Conservation (phyloP, 1,139 yeast genomes). For the Scheffersomyces lignicola region DNA sequence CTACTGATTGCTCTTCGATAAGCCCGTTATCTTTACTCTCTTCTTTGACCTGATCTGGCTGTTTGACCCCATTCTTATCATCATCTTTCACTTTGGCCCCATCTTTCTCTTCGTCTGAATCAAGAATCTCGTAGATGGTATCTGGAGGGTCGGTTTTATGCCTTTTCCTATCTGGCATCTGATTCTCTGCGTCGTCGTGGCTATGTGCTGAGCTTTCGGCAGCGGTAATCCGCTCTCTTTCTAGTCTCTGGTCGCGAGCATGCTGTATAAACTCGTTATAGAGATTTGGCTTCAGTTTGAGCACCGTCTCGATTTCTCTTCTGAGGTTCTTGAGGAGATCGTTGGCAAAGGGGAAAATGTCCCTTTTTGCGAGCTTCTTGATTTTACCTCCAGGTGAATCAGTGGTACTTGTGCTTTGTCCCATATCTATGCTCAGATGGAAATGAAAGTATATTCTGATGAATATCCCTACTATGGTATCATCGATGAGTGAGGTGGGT, state of each 20-base stretch:
- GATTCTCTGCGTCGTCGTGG: not conserved
- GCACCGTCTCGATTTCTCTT: slow-evolving; percentile 30
- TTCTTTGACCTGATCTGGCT: no score
- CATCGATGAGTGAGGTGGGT: slow-evolving; percentile 77
- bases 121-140: slow-evolving; percentile 2
- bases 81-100: no score
- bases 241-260: not conserved
- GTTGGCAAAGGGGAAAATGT: slow-evolving; percentile 42
- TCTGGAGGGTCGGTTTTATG: not conserved
- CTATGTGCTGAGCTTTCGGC: slow-evolving; percentile 1
- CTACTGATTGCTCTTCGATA: no score
- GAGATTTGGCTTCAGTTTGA: slow-evolving; percentile 31
- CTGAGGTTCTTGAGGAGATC: slow-evolving; percentile 33
- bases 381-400: slow-evolving; percentile 35
- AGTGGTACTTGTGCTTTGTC: slow-evolving; percentile 6
- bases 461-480: slow-evolving; percentile 64
- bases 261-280: slow-evolving; percentile 30
- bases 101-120: not conserved
- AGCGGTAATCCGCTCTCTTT: not conserved
- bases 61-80: no score
- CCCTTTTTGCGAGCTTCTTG: slow-evolving; percentile 45
- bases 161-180: not conserved
- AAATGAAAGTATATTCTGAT: slow-evolving; percentile 46
- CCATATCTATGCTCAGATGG: slow-evolving; percentile 9
- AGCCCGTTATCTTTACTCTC: no score